A percentile compares a stretch with the other conserved stretches of the same genome.
Evolutionary conservation across 495 filamentous ascomycete species (phyloP).

Genomic region (Aspergillus haitiensis): DNA sequence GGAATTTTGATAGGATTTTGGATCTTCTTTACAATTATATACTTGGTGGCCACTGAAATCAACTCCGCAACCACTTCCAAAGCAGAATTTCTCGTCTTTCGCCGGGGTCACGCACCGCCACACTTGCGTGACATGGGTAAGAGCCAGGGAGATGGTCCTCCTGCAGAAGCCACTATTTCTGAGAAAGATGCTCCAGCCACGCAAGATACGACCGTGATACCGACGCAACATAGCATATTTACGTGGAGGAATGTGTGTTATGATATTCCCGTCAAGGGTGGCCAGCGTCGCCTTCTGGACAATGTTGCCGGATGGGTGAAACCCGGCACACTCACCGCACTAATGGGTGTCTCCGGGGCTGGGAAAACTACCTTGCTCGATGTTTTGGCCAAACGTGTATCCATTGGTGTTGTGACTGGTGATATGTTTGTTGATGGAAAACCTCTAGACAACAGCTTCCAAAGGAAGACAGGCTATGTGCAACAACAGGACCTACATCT

Average conservation of each 20-base stretch:
- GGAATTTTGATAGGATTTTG: constrained; percentile 66
- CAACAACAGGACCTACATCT: constrained; percentile 93
- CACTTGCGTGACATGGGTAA: constrained; percentile 37
- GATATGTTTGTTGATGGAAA: constrained; percentile 57
- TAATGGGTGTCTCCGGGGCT: constrained; percentile 63
- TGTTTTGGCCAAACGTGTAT: constrained; percentile 56
- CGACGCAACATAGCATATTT: constrained; percentile 62
- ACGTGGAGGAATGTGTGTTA: constrained; percentile 77
- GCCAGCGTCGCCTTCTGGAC: constrained; percentile 58
- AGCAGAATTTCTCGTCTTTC: constrained; percentile 46
- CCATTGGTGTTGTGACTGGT: constrained; percentile 54
- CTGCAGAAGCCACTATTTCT: constrained; percentile 19
- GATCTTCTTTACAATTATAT: constrained; percentile 57
- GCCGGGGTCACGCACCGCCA: constrained; percentile 40
- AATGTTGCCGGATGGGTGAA: constrained; percentile 67
- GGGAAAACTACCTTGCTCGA: constrained; percentile 70
- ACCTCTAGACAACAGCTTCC: constrained; percentile 71
- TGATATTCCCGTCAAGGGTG: constrained; percentile 61
- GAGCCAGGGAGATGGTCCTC: constrained; percentile 18
- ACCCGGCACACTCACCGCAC: constrained; percentile 66
- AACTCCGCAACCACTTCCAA: constrained; percentile 47
- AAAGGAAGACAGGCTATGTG: constrained; percentile 89
- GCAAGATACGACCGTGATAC: constrained; percentile 32
- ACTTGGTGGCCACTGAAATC: constrained; percentile 47
- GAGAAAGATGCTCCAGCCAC: constrained; percentile 28